A percentile compares a stretch with the other conserved stretches of the same genome.
Evolutionary conservation across 257 asterid species (phyloP).

Genomic region (Euphrasia confusa): DNA sequence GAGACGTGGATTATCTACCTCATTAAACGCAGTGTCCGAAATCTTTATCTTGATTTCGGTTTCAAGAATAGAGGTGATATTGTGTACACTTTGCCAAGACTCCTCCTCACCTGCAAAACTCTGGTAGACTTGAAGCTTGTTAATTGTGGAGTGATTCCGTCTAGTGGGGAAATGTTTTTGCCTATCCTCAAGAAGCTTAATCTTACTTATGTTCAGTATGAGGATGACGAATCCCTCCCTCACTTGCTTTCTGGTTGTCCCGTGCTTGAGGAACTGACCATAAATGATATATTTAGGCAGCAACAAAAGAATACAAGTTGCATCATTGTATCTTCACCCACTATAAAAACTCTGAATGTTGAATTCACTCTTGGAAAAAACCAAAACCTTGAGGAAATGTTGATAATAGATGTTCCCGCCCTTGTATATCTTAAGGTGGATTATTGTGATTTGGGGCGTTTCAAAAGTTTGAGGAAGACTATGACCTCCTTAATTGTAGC

Average conservation of each 20-base stretch:
- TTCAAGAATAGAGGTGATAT: not conserved
- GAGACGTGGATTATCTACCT: not conserved
- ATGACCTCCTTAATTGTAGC: conserved; percentile 1
- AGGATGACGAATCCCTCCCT: not conserved
- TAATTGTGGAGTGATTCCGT: not conserved
- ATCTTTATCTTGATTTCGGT: not conserved
- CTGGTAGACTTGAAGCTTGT: not conserved
- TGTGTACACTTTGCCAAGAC: not conserved
- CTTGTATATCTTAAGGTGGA: not conserved
- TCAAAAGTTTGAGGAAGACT: not conserved
- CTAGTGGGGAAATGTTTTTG: not conserved
- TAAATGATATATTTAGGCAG: not conserved
- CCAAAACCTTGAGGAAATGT: not conserved
- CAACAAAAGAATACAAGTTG: not conserved
- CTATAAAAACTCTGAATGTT: too few relatives aligned
- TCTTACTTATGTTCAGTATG: not conserved
- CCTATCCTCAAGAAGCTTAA: not conserved
- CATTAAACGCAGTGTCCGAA: not conserved
- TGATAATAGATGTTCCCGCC: not conserved
- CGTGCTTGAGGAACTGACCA: not conserved
- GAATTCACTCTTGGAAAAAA: too few relatives aligned
- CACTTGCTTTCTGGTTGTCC: too few relatives aligned
- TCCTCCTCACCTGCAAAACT: not conserved
- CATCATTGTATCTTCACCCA: not conserved
- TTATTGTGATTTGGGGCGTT: not conserved